Percentiles rank a stretch among this genome's conserved stretches.
Conservation (phyloP, 345 rosid species). For the Arabidopsis suecica region DNA sequence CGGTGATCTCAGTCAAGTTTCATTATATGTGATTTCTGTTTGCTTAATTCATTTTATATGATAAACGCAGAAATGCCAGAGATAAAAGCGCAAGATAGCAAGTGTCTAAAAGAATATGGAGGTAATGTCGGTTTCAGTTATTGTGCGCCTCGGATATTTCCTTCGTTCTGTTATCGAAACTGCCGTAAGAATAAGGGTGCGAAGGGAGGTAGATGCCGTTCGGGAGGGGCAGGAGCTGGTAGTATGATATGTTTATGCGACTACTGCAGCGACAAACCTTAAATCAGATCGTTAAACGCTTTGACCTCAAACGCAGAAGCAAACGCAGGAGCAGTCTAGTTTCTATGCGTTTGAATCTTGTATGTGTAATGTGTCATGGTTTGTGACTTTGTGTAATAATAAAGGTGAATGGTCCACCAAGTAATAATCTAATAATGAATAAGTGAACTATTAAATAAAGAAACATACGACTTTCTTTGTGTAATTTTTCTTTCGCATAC, state of each 20-base stretch:
- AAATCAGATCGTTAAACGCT: slow-evolving; percentile 3
- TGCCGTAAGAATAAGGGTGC: slow-evolving; percentile 35
- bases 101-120: slow-evolving; percentile 36
- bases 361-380: not conserved
- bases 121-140: slow-evolving; percentile 37
- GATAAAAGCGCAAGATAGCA: slow-evolving; percentile 28
- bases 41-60: not conserved
- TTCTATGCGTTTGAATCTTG: not conserved
- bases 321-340: not conserved
- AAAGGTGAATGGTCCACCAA: not conserved
- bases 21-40: not conserved
- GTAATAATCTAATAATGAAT: not conserved
- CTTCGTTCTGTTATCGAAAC: slow-evolving; percentile 20
- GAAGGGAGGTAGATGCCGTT: slow-evolving; percentile 28
- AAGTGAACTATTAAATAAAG: not conserved
- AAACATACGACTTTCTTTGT: not conserved
- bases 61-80: slow-evolving; percentile 30
- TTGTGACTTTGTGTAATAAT: not conserved
- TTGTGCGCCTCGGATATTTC: slow-evolving; percentile 39
- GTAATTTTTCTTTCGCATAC: not conserved
- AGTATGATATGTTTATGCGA: slow-evolving; percentile 29
- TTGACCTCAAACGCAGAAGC: not conserved
- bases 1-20: not conserved
- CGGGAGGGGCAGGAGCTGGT: not conserved
- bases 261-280: slow-evolving; percentile 15